Base-by-base conservation (phyloP, 805 yeast species). In the Yarrowia alimentaria region DNA sequence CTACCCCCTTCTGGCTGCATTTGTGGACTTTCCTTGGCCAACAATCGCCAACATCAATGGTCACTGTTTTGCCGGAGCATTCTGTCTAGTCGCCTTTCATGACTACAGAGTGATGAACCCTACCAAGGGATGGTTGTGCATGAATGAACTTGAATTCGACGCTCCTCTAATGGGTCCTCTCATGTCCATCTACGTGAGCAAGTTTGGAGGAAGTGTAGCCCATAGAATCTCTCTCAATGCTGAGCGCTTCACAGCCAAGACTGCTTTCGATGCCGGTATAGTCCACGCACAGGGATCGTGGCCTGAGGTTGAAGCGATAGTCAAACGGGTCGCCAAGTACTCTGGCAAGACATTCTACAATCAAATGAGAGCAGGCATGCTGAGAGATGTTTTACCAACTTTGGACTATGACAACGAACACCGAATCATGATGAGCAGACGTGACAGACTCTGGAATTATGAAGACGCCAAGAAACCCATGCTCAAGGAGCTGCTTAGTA, bases 71-170 rank as follows among this genome's bases (percentile, higher is more conserved):
- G 72, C 72, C 1, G 72, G 70, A 1, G 72, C 69, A 2, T 68
- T 69, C 53, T 61, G 67, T 60, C 45, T 66, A 25, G 67, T 69
- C 2, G 61, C 63, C 40, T 62, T 67, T 56, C 69, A 66, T 53
- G 72, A 68, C 56, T 69, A 64, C 57, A 30, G 67, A n/a, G 64
- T 68, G 33, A 68, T 68, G 72, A 68, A 69, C 52, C 69, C 70
- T 5, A 52, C 54, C 4, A 59, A 55, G 53, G 72, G 72, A 20
- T 68, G 53, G 53, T 52, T 67, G 40, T 68, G 73, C 58, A 61
- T 68, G 65, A 68, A 68, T 55, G 72, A 68, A 55, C 42, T 68
- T 16, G 61, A 60, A 52, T 68, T 68, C 51, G 71, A 70, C 13
- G 67, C 72, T 7, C 68, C 68, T 22, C 57, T 68, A 17, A 58